phyloP scores from a whole-genome alignment of 371 early-diverging fungal genomes.

The Fennellomyces sp. region DNA sequence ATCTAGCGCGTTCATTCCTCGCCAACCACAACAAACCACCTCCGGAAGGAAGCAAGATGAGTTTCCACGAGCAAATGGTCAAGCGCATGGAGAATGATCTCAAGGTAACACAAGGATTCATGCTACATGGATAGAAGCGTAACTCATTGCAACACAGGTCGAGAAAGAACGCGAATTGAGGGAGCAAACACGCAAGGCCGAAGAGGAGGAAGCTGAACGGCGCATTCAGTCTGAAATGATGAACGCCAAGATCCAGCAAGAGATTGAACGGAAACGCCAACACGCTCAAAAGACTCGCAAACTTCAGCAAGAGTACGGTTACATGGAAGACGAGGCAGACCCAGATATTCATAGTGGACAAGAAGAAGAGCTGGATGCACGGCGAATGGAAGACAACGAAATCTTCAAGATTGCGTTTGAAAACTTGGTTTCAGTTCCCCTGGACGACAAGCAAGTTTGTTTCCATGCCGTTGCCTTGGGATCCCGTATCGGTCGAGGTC shows the following conservation, averaged over 20 bases:
- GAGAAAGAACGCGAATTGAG: conserved; percentile 41
- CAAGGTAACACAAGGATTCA: too few relatives aligned
- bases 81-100: conserved; percentile 60
- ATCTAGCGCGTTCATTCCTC: conserved; percentile 65
- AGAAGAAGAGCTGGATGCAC: neutral
- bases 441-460: conserved; percentile 39
- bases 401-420: conserved; percentile 53
- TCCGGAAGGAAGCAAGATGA: conserved; percentile 54
- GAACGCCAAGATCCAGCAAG: conserved; percentile 59
- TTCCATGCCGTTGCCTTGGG: conserved; percentile 49
- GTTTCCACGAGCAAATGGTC: conserved; percentile 64
- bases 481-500: conserved; percentile 39
- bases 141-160: conserved; percentile 19
- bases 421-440: conserved; percentile 46
- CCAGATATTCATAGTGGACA: conserved; percentile 30
- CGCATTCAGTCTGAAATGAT: conserved; percentile 59
- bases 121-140: too few relatives aligned
- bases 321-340: conserved; percentile 28
- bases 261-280: conserved; percentile 45
- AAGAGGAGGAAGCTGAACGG: conserved; percentile 48
- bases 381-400: conserved; percentile 38
- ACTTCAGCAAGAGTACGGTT: conserved; percentile 33
- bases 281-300: conserved; percentile 41
- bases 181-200: conserved; percentile 40
- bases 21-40: conserved; percentile 64